Percentiles rank a stretch among this genome's conserved stretches.
phyloP scores from a whole-genome alignment of 208 protist species.

The Zelonia costaricensis region DNA sequence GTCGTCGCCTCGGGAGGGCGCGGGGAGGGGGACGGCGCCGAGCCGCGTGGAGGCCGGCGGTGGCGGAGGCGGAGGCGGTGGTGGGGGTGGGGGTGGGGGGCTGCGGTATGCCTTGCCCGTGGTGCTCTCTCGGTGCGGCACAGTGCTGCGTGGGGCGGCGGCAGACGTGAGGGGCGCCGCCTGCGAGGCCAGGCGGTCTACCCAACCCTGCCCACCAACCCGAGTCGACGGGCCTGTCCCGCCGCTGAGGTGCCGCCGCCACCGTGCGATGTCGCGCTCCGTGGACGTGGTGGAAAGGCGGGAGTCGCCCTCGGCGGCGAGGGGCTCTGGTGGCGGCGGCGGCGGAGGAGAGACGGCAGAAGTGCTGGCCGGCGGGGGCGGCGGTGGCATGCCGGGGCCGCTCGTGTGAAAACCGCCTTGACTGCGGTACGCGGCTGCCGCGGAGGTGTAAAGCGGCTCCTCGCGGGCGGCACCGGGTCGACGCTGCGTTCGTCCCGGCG shows the following conservation, averaged over 20 bases:
- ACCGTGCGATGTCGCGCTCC: conserved; percentile 11
- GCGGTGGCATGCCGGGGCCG: background rate
- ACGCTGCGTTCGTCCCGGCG: background rate
- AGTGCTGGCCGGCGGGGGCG: conserved; percentile 9
- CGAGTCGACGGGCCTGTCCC: no score
- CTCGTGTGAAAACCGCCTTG: background rate
- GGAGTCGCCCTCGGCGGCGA: conserved; percentile 1
- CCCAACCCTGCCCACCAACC: no score
- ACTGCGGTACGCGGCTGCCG: background rate
- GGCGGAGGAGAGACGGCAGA: background rate
- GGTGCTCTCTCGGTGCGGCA: conserved; percentile 1
- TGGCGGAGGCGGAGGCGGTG: conserved; percentile 1
- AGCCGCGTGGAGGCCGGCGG: background rate
- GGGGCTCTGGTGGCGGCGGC: background rate
- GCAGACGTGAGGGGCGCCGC: no score
- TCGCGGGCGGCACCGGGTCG: background rate
- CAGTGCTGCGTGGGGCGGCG: background rate
- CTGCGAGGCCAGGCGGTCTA: no score
- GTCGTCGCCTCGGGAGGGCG: background rate
- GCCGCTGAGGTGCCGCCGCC: conserved; percentile 1
- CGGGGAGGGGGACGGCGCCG: background rate
- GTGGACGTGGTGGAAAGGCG: conserved; percentile 16
- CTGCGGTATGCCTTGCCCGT: no score
- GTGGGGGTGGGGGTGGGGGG: conserved; percentile 2
- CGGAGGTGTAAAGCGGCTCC: background rate